Evolutionary conservation across 441 rosid genomes (phyloP), one percentile per base, ranked within the genome.

Genomic region (Erodium chrysanthum): DNA sequence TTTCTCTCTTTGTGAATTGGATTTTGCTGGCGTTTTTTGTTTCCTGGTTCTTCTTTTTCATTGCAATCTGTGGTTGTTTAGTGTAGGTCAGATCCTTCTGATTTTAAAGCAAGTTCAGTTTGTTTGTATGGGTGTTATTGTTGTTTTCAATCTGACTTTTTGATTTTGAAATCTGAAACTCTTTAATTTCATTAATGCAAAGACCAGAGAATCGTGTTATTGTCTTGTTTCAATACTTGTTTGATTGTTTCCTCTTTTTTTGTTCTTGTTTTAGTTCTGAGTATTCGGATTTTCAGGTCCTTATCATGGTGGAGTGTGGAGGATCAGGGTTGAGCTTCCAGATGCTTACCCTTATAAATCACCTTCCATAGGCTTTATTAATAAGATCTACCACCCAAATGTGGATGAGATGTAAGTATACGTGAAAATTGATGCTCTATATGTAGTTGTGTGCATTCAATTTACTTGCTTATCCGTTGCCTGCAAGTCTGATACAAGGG

Each of bases 271-370:
- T n/a, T 31, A 15, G 56, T 15, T 48, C 18, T 21, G 15, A 1
- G n/a, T 33, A 66, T 23, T 20, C 4, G 42, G n/a, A 50, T 62
- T 0, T 1, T 75, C 76, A 87, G 92, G 92, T 75, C 78, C 81
- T 71, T 87, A 87, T 74, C 78, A 82, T 73, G 88, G 85, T 60
- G 90, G 88, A 75, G 79, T 85, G 59, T 87, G 92, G 93, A 85
- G 78, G 83, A 80, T 87, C 73, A 80, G 86, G 71, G 88, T 88
- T 48, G 90, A 84, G 80, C 82, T 88, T 52, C 88, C 93, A 5
- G 88, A 85, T 84, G 88, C 88, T 79, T 87, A 85, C 80, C 93
- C 93, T 67, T 85, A 84, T 66, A 87, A 85, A 78, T 85, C 93
- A 73, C 93, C 93, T 37, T 87, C 88, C 12, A 78, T 87, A 63